Evolutionary conservation across 805 yeast genomes (phyloP).

Genomic region (Dipodascopsis uninucleata): DNA sequence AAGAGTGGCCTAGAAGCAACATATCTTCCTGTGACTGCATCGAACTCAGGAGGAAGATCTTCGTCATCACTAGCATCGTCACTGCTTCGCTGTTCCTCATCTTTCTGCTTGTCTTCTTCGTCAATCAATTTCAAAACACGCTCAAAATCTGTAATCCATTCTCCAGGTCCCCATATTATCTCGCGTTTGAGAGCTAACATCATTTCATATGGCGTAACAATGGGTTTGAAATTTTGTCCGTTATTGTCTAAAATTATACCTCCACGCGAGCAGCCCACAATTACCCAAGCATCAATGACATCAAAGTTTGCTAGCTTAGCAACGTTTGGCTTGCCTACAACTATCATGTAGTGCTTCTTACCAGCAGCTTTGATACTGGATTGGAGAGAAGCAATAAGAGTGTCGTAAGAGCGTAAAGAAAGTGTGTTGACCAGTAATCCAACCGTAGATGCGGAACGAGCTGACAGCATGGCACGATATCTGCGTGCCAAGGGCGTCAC

Average conservation of each 20-base stretch:
- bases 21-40: conserved; percentile 80
- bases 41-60: conserved; percentile 60
- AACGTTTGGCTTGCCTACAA: conserved; percentile 96
- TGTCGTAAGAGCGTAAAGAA: conserved; percentile 70
- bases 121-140: conserved; percentile 43
- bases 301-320: conserved; percentile 96
- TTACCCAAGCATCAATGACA: conserved; percentile 89
- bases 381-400: conserved; percentile 59
- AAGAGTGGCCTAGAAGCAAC: conserved; percentile 67
- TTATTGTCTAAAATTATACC: conserved; percentile 80
- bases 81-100: conserved; percentile 29
- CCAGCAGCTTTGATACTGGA: conserved; percentile 66
- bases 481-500: conserved; percentile 66
- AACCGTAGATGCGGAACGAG: conserved; percentile 85
- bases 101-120: conserved; percentile 17
- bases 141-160: conserved; percentile 83
- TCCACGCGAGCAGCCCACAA: conserved; percentile 90
- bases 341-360: conserved; percentile 89
- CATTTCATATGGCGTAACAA: conserved; percentile 89
- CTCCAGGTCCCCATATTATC: conserved; percentile 77
- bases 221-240: conserved; percentile 83
- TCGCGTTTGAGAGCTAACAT: conserved; percentile 73
- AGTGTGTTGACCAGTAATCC: conserved; percentile 89
- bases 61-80: conserved; percentile 43
- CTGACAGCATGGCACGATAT: conserved; percentile 80